Evolutionary conservation across 768 basidiomycete species (phyloP), one percentile per base, ranked within the genome.

Genomic region (Hygrocybe punicea): DNA sequence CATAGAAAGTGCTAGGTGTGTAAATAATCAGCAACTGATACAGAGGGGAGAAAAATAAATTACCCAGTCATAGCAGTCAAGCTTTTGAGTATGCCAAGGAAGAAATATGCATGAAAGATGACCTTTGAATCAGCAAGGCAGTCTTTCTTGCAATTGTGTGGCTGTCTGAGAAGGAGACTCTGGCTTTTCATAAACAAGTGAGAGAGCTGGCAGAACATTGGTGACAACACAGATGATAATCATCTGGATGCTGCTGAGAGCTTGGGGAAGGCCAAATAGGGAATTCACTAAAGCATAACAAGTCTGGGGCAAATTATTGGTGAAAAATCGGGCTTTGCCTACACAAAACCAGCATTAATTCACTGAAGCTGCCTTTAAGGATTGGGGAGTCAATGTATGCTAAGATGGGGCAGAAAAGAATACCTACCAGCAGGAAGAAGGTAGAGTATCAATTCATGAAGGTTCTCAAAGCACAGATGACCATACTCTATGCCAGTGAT

Each of bases 401-500:
- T 7, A 6, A 25, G 17, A 21, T 16, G 3, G 23, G 47, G 29
- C 8, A 29, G 25, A 23, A 29, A 68, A 60, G 63, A 69, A 64
- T 69, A 82, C 69, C 75, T 73, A 63, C 80, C 79, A 40, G 78
- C 80, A 7, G 79, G 78, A 40, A 81, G 67, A 13, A 81, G 68
- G 53, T 81, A 80, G n/a, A 82, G 58, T 5, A 78, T 76, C 14
- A 78, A 71, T 72, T 84, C 81, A 73, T 81, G 78, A 34, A 87
- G 71, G 61, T 87, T 87, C 64, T 85, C 84, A 62, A 81, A 86
- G 16, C 83, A 81, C 13, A 85, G 73, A 36, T 84, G 81, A 59
- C 86, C 86, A 66, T 85, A 84, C 67, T 84, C 76, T 62, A 87
- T 80, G 1, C 83, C 86, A 44, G 77, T 77, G 49, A 84, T 76